Percentiles rank a stretch among this genome's conserved stretches.
Conservation (phyloP, 495 filamentous ascomycete genomes). For the Hypomontagnella monticulosa region DNA sequence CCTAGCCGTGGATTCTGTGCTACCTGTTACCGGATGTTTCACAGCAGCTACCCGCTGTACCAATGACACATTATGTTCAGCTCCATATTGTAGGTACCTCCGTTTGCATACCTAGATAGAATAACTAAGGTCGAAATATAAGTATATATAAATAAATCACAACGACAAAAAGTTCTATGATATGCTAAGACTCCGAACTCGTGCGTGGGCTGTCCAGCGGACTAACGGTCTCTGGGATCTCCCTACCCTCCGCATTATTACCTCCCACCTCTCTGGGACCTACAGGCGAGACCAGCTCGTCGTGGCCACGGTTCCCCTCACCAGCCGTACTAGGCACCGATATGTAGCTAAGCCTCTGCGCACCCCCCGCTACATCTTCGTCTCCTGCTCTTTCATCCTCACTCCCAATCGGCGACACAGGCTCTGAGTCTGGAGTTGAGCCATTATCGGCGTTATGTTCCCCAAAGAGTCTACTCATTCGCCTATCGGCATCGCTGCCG, state of each 20-base stretch:
- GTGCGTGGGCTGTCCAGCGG: conserved; percentile 24
- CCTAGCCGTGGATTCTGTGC: too few relatives aligned
- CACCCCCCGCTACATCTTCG: background rate
- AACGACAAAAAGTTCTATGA: background rate
- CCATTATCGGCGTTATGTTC: background rate
- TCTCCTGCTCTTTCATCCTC: conserved; percentile 17
- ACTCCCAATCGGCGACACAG: conserved; percentile 32
- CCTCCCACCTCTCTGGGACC: conserved; percentile 1
- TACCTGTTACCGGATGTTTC: too few relatives aligned
- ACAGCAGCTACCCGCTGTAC: too few relatives aligned
- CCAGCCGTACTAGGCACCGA: conserved; percentile 18
- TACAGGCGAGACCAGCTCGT: conserved; percentile 35
- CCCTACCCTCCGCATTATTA: background rate
- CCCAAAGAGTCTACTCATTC: background rate
- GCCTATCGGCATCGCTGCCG: conserved; percentile 1
- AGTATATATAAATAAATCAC: conserved; percentile 2
- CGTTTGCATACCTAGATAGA: too few relatives aligned
- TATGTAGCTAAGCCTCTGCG: conserved; percentile 28
- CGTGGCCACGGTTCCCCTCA: background rate
- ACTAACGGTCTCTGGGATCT: conserved; percentile 24
- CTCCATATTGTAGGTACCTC: too few relatives aligned
- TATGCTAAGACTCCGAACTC: conserved; percentile 1
- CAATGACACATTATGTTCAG: too few relatives aligned
- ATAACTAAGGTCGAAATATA: background rate
- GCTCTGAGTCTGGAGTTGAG: background rate